Conservation (phyloP, 1,139 yeast species). For the Yamadazyma membranifaciens region DNA sequence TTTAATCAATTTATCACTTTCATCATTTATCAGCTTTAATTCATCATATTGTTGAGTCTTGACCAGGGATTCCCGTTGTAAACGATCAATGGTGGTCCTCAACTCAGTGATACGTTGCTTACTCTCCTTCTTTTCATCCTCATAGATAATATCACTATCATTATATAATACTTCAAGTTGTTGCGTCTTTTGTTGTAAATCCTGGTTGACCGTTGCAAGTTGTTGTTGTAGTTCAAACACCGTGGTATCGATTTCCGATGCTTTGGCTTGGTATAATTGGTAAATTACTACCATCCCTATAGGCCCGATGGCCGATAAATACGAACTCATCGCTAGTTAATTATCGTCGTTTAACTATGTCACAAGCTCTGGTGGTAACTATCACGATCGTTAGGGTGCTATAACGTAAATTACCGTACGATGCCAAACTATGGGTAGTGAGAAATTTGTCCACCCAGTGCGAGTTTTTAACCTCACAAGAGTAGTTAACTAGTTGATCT, state of each 20-base stretch:
- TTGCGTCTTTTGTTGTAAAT: slow-evolving; percentile 8
- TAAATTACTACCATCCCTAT: slow-evolving; percentile 24
- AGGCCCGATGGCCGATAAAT: slow-evolving; percentile 25
- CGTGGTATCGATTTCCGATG: slow-evolving; percentile 20
- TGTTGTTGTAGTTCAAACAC: slow-evolving; percentile 8
- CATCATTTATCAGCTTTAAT: slow-evolving; percentile 1
- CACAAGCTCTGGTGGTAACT: too few relatives aligned
- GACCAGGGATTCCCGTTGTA: slow-evolving; percentile 9
- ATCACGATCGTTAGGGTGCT: too few relatives aligned
- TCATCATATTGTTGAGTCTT: slow-evolving; percentile 1
- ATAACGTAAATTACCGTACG: too few relatives aligned
- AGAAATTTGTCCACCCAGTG: not conserved
- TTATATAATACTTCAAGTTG: slow-evolving; percentile 6
- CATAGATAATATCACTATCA: slow-evolving; percentile 3
- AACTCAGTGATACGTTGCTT: slow-evolving; percentile 1
- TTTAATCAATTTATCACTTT: slow-evolving; percentile 1
- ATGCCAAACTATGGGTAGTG: not conserved
- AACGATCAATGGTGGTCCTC: slow-evolving; percentile 8
- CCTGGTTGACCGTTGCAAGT: slow-evolving; percentile 11
- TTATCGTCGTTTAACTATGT: too few relatives aligned
- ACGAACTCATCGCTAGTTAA: slow-evolving; percentile 1
- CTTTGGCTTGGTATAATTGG: slow-evolving; percentile 26
- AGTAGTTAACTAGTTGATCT: not conserved
- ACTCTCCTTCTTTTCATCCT: slow-evolving; percentile 2
- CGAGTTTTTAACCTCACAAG: too few relatives aligned